phyloP scores from a whole-genome alignment of 2,329 filamentous ascomycete species.

The Monilinia polystroma region DNA sequence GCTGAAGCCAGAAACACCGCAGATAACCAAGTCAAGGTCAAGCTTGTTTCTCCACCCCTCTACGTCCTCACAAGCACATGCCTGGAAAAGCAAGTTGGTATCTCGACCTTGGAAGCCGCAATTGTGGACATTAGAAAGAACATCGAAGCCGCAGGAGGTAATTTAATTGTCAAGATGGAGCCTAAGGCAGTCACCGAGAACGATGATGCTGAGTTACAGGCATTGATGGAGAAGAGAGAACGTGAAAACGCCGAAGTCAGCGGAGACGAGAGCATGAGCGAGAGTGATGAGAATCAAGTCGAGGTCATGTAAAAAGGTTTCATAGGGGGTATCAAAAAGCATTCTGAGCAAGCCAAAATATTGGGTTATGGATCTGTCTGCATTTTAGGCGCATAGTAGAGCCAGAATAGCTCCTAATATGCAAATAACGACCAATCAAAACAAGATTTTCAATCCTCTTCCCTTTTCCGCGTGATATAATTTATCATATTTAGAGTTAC shows the following conservation, averaged over 20 bases:
- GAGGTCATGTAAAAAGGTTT: conserved; percentile 47
- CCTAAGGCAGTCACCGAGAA: conserved; percentile 99
- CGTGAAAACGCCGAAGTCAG: conserved; percentile 97
- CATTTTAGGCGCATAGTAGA: conserved; percentile 38
- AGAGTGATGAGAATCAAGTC: conserved; percentile 85
- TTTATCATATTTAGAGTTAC: no score
- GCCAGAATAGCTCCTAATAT: conserved; percentile 10
- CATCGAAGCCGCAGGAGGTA: conserved; percentile 76
- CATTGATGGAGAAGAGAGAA: conserved; percentile 98
- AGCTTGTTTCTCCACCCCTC: conserved; percentile 93
- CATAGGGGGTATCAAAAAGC: conserved; percentile 32
- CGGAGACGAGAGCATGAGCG: conserved; percentile 93
- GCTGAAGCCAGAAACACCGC: conserved; percentile 91
- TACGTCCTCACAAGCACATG: conserved; percentile 96
- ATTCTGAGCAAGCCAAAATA: conserved; percentile 22
- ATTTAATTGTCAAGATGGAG: conserved; percentile 92
- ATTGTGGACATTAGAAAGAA: conserved; percentile 82
- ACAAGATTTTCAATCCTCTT: not conserved
- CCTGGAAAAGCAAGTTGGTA: conserved; percentile 86
- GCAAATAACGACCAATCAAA: conserved; percentile 16
- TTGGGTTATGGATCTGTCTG: conserved; percentile 29
- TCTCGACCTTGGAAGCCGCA: conserved; percentile 79
- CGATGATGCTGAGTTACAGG: conserved; percentile 94
- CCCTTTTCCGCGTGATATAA: not conserved
- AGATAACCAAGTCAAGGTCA: conserved; percentile 95